Base-by-base conservation (phyloP, 208 protist species). In the Angomonas ambiguus region DNA sequence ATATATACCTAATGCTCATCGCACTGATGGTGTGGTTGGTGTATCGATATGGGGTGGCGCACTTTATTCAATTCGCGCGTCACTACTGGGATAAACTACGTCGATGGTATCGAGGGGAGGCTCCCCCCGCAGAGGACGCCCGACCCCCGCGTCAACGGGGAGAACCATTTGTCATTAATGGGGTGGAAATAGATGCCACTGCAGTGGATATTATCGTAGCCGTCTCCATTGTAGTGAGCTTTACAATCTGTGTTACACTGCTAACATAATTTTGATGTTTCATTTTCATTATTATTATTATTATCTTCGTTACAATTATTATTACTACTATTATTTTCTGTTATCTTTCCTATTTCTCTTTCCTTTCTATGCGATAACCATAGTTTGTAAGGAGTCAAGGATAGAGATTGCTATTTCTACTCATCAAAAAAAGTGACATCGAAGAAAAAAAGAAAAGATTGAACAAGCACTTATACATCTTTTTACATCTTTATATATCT, bases 1-100 rank as follows among this genome's bases (percentile, higher is more conserved):
- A 49, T 58, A 74, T 85, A 65, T 51, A 59, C n/a, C 31, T 85
- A 20, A 69, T 65, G 3, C 58, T 80, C 8, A 2, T 87, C 1
- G 18, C 76, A 0, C 58, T 82, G 2, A n/a, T 71, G 3, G 48
- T 84, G 0, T 87, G 68, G 64, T 66, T 72, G 18, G n/a, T 84
- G 16, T 87, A 81, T 62, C 57, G n/a, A 5, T 25, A 56, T 8
- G n/a, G 49, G 10, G 49, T 20, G 10, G 11, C n/a, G 10, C n/a
- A 56, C n/a, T 20, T 16, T 8, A 8, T 56, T 11, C 49, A 56
- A 56, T 5, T 8, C 16, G 38, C 38, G 11, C 38, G 38, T 45
- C 38, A 45, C 11, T 8, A 8, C 11, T 45, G 38, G 38, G 38
- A 8, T 8, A 45, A 16, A 16, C 11, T 16, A 16, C 11, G 38